Evolutionary conservation across 306 rosid species (phyloP).

Genomic region (Ormosia semicastrata): DNA sequence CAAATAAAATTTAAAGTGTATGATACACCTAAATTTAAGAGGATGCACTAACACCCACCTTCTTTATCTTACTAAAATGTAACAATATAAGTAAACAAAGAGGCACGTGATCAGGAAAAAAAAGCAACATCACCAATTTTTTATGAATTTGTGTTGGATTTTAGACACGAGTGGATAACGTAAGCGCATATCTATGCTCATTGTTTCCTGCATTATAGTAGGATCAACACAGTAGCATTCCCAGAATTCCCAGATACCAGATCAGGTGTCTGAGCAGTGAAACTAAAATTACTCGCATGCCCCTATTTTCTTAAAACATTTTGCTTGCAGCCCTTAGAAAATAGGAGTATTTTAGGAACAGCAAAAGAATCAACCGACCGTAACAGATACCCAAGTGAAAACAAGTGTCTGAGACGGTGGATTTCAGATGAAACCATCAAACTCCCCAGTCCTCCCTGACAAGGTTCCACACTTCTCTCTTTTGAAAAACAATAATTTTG

Average conservation of each 20-base stretch:
- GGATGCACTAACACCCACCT: too few species aligned
- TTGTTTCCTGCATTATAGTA: not conserved
- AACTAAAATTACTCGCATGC: constrained; percentile 3
- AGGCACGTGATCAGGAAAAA: not conserved
- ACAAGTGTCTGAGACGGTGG: constrained; percentile 48
- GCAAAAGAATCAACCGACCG: constrained; percentile 14
- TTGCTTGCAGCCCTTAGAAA: not conserved
- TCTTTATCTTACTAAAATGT: not conserved
- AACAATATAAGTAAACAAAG: not conserved
- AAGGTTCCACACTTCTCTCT: not conserved
- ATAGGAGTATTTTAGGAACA: constrained; percentile 19
- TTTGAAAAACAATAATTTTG: not conserved
- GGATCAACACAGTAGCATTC: not conserved
- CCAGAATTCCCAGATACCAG: not conserved
- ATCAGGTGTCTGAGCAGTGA: not conserved
- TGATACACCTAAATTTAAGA: too few species aligned
- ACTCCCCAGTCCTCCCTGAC: not conserved
- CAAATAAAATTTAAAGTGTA: too few species aligned
- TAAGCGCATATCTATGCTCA: not conserved
- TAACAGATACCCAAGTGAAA: constrained; percentile 32
- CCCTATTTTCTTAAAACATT: not conserved
- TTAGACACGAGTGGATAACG: not conserved
- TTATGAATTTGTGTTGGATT: not conserved
- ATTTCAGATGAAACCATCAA: constrained; percentile 59
- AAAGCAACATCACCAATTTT: not conserved